Evolutionary conservation across 2,329 filamentous ascomycete genomes (phyloP).

Genomic region (Orbilia oligospora): DNA sequence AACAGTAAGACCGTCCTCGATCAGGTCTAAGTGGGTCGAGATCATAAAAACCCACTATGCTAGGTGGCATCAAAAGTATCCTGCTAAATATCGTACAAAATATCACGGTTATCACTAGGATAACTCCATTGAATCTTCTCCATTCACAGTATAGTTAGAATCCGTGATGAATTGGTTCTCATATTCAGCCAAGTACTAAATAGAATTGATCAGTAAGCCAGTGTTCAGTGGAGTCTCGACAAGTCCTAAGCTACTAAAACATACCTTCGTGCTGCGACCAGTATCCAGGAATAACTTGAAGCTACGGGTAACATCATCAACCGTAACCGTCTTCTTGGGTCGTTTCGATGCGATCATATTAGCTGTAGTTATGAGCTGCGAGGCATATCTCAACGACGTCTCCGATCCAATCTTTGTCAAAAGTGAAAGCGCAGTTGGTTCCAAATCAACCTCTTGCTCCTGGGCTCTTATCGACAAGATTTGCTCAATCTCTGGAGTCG

Average conservation of each 20-base stretch:
- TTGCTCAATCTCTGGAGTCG: slow-evolving; percentile 86
- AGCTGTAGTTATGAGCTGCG: slow-evolving; percentile 95
- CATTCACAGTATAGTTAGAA: slow-evolving; percentile 41
- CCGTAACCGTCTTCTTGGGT: slow-evolving; percentile 77
- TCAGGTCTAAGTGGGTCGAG: slow-evolving; percentile 17
- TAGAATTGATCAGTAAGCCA: not conserved
- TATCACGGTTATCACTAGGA: slow-evolving; percentile 30
- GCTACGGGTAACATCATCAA: slow-evolving; percentile 92
- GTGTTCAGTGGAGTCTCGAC: not conserved
- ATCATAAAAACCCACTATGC: slow-evolving; percentile 19
- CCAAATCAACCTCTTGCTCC: slow-evolving; percentile 95
- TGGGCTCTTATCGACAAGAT: slow-evolving; percentile 91
- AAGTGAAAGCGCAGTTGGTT: slow-evolving; percentile 88
- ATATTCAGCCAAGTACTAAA: slow-evolving; percentile 50
- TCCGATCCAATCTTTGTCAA: slow-evolving; percentile 97
- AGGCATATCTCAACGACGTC: slow-evolving; percentile 92
- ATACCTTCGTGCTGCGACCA: slow-evolving; percentile 78
- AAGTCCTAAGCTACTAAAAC: not conserved
- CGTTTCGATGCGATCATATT: slow-evolving; percentile 89
- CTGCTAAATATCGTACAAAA: slow-evolving; percentile 40
- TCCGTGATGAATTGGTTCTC: slow-evolving; percentile 60
- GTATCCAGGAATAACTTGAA: slow-evolving; percentile 96
- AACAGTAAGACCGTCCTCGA: not conserved
- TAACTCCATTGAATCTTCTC: slow-evolving; percentile 56
- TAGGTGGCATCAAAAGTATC: slow-evolving; percentile 9